These are phyloP conservation scores for Chlamydomonas eustigma DNA, from an alignment of 139 green algal genomes.

Conservation along the genomic window DNA sequence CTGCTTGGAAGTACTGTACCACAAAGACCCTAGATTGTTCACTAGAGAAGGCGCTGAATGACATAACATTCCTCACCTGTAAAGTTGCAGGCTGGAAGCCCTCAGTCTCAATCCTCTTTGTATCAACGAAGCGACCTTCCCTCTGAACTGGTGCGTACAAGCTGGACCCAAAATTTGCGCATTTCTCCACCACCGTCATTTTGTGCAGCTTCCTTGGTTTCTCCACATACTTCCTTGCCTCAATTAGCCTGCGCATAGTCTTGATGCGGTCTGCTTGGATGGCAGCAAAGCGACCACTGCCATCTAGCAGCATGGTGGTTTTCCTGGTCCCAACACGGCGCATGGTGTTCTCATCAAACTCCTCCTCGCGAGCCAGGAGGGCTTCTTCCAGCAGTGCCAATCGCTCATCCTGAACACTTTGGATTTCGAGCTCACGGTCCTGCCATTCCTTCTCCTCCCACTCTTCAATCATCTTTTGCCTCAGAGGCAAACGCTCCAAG, in stretches of 20 bases:
- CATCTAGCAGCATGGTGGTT: slow-evolving; percentile 30
- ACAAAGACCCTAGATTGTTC: too few relatives aligned
- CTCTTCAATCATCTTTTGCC: slow-evolving; percentile 72
- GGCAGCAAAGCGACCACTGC: slow-evolving; percentile 40
- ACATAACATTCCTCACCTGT: too few relatives aligned
- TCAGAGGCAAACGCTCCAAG: slow-evolving; percentile 50
- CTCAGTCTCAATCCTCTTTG: slow-evolving; percentile 55
- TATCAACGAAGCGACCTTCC: slow-evolving; percentile 63
- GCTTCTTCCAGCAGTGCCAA: slow-evolving; percentile 52
- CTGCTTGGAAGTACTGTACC: too few relatives aligned
- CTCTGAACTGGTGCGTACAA: slow-evolving; percentile 70
- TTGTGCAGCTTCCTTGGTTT: slow-evolving; percentile 41
- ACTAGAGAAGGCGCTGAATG: too few relatives aligned
- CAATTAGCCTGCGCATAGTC: slow-evolving; percentile 63
- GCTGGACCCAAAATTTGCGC: slow-evolving; percentile 56
- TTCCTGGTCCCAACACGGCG: slow-evolving; percentile 40
- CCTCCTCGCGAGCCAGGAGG: slow-evolving; percentile 32
- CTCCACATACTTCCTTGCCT: slow-evolving; percentile 54
- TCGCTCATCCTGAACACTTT: slow-evolving; percentile 60
- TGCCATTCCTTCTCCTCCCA: slow-evolving; percentile 74
- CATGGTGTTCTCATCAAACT: slow-evolving; percentile 45
- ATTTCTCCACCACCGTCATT: slow-evolving; percentile 47
- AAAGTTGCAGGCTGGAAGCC: slow-evolving; percentile 46
- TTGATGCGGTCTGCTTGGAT: slow-evolving; percentile 62
- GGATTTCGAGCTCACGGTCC: slow-evolving; percentile 69